Evolutionary conservation across 768 basidiomycete species (phyloP).

Genomic region (Russula sp.): DNA sequence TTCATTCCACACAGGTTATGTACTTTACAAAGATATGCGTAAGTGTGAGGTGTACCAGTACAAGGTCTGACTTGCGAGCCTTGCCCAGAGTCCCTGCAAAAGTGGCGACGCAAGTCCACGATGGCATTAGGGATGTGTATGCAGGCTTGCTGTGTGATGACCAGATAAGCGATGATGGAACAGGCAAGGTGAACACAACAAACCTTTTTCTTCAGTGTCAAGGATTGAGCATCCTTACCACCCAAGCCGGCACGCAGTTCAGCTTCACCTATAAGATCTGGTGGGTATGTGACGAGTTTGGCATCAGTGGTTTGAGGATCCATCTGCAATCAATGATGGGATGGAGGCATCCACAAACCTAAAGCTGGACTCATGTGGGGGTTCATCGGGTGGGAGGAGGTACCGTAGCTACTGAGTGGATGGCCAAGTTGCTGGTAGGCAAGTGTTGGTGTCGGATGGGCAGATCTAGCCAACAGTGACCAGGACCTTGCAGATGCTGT

Average conservation of each 20-base stretch:
- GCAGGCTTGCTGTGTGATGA: too few relatives aligned
- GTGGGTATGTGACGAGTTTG: slow-evolving; percentile 40
- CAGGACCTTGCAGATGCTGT: slow-evolving; percentile 33
- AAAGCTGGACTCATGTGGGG: slow-evolving; percentile 54
- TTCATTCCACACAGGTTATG: too few relatives aligned
- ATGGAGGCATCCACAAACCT: slow-evolving; percentile 39
- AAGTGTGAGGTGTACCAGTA: too few relatives aligned
- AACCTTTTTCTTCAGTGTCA: too few relatives aligned
- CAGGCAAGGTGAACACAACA: slow-evolving; percentile 15
- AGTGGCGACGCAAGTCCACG: too few relatives aligned
- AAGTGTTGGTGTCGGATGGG: too few relatives aligned
- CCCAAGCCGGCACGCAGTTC: slow-evolving; percentile 38
- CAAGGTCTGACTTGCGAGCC: too few relatives aligned
- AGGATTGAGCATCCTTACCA: slow-evolving; percentile 39
- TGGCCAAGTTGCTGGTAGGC: too few relatives aligned
- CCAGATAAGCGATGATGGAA: background rate
- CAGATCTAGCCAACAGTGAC: slow-evolving; percentile 30
- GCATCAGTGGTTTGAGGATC: too few relatives aligned
- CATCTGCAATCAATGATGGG: slow-evolving; percentile 19
- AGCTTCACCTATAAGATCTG: slow-evolving; percentile 28
- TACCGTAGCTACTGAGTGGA: slow-evolving; percentile 53
- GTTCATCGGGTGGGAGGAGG: slow-evolving; percentile 33
- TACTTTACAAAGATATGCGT: too few relatives aligned
- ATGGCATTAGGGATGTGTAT: too few relatives aligned
- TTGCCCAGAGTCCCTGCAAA: too few relatives aligned